phyloP scores from a whole-genome alignment of 2,329 filamentous ascomycete genomes.

The Ceratocystis cubensis region DNA sequence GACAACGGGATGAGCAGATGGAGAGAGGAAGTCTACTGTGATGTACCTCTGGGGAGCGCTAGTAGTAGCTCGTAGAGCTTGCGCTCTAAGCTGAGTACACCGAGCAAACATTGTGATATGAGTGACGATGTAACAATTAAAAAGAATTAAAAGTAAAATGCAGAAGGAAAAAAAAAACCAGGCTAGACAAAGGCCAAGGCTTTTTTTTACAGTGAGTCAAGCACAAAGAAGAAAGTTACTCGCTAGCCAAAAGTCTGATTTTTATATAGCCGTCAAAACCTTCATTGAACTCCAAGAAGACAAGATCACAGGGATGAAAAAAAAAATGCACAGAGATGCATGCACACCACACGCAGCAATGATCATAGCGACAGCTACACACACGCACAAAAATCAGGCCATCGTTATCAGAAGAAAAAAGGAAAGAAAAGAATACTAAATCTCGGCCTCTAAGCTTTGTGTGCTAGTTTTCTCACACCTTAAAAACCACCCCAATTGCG shows the following conservation, averaged over 20 bases:
- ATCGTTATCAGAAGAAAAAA: background rate
- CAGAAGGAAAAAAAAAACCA: background rate
- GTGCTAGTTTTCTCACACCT: background rate
- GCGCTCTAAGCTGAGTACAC: conserved; percentile 22
- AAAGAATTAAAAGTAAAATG: background rate
- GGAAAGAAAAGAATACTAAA: background rate
- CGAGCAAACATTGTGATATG: conserved; percentile 23
- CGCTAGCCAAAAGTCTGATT: conserved; percentile 7
- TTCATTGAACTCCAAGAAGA: conserved; percentile 18
- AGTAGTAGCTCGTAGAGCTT: conserved; percentile 23
- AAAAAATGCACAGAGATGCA: conserved; percentile 23
- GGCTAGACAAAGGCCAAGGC: no score
- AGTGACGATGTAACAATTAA: conserved; percentile 13
- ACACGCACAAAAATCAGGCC: background rate
- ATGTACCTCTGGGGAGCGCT: conserved; percentile 19
- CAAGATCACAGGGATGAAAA: conserved; percentile 26
- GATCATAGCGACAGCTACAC: no score
- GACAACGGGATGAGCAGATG: background rate
- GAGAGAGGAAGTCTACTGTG: background rate
- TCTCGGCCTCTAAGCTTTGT: background rate
- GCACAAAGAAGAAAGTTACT: background rate
- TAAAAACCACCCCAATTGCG: no score
- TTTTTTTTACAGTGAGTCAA: background rate
- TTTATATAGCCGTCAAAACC: background rate
- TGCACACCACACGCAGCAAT: background rate